Percentiles rank a stretch among this genome's conserved stretches.
Evolutionary conservation across 257 asterid genomes (phyloP).

Genomic region (Plectranthus barbatus): DNA sequence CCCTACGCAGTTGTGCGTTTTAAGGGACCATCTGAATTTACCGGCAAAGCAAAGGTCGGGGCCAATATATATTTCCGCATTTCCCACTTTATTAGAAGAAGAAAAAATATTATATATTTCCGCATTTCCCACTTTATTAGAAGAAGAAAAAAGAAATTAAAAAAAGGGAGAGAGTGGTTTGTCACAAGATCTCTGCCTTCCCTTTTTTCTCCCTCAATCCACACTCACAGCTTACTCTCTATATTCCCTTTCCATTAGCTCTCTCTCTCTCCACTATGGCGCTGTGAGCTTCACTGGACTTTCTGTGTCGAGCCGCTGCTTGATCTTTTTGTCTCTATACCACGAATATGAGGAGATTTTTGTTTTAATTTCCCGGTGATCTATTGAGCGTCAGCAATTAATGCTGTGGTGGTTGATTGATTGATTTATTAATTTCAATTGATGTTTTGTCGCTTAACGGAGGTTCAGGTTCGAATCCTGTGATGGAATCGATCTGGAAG

Average conservation of each 20-base stretch:
- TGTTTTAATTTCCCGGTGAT: not conserved
- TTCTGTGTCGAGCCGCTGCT: not conserved
- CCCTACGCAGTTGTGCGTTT: too few species aligned
- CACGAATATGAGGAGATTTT: not conserved
- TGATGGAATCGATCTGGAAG: conserved; percentile 27
- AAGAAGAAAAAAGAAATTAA: too few species aligned
- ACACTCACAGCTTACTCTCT: not conserved
- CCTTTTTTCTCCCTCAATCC: not conserved
- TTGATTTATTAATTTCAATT: not conserved
- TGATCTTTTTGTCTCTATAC: too few species aligned
- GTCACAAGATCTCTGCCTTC: not conserved
- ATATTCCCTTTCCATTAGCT: not conserved
- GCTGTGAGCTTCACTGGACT: not conserved
- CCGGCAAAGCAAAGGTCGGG: not conserved
- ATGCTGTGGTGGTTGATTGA: too few species aligned
- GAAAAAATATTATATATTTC: not conserved
- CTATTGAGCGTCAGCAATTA: not conserved
- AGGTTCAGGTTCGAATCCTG: conserved; percentile 7
- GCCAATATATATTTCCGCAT: not conserved
- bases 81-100: not conserved
- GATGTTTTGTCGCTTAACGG: conserved; percentile 1
- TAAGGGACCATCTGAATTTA: too few species aligned
- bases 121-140: not conserved
- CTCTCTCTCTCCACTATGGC: not conserved
- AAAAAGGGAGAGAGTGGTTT: not conserved